Base-by-base conservation (phyloP, 306 rosid genomes). In the Comarum palustre region DNA sequence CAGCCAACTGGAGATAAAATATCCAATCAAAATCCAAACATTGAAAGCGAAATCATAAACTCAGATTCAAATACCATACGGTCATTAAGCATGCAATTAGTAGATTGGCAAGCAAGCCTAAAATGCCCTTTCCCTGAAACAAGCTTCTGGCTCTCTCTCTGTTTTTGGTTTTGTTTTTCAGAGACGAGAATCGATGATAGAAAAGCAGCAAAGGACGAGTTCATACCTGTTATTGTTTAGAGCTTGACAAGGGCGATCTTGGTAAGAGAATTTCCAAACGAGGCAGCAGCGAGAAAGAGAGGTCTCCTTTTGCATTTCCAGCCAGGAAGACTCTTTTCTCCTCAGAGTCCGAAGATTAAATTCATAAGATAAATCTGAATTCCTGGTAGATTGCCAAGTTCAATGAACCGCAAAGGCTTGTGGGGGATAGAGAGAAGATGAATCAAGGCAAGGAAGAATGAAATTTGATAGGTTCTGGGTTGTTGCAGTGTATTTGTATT, bases 401-500 rank as follows among this genome's bases (percentile, higher is more conserved):
- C 27, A 51, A 51, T 58, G 36, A 32, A 58, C 10, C 38, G 29
- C 10, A 58, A 55, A 55, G 62, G 62, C 9, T 17, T 22, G 61
- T 0, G 61, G 0, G 61, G 0, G 14, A 22, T 1, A 57, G 16
- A 27, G 38, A 58, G 64, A 25, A 14, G 15, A 58, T 58, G 64
- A 58, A 58, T 12, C 29, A 51, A 17, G 24, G 52, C 0, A 25
- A 22, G 63, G 51, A 66, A 31, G 39, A 65, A 66, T 52, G 81
- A 68, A 73, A 59, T 69, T 50, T 71, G 77, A 71, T 74, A 51
- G 42, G 14, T 43, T 69, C 17, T 58, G 71, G 52, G 66, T 67
- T 15, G 76, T 75, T 74, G 52, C 69, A 41, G 57, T 68, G 81
- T 73, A 76, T 72, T 61, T 76, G 68, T 29, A 67, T 39, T 19